Evolutionary conservation across 2,329 filamentous ascomycete genomes (phyloP), one percentile per base, ranked within the genome.

Genomic region (Colletotrichum aenigma): DNA sequence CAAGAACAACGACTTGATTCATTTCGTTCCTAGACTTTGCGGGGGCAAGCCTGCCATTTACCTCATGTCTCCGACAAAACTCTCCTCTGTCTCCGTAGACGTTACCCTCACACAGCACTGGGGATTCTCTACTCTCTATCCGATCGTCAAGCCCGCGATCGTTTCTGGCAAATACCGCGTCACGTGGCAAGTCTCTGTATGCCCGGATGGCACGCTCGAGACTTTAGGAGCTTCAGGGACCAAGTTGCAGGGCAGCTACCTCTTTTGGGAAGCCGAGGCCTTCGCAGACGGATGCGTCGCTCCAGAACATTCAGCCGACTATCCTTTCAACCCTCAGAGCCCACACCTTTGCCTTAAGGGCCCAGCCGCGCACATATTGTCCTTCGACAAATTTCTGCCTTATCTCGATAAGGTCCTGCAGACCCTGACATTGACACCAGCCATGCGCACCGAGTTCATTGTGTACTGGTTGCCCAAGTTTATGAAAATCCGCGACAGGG

Each of bases 401-500:
- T 75, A 73, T 24, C 66, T 78, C n/a, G 70, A 77, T 7, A 18
- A 16, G 6, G 36, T 65, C 18, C 73, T 78, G 4, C n/a, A 43
- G 15, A n/a, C 55, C 21, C 62, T 77, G 4, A 55, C 34, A 13
- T 64, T 79, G n/a, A 75, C 68, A 7, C 32, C 71, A 3, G 68
- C 69, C 4, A 78, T 78, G 78, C 65, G 71, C 6, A 72, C 76
- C 38, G 75, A 76, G 13, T 78, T 79, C 64, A 68, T 76, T 26
- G 58, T 77, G 2, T 66, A 71, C 61, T 79, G 77, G 78, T 43
- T 76, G 5, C 77, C 73, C 15, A 52, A 71, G 16, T 74, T 77
- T 16, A 56, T 38, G n/a, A 30, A 48, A 4, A 66, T 75, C 34
- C 70, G 72, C n/a, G 32, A 66, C 13, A 21, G 55, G 6, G 56